Conservation (phyloP, 768 basidiomycete genomes). For the Pleurotus djamor region DNA sequence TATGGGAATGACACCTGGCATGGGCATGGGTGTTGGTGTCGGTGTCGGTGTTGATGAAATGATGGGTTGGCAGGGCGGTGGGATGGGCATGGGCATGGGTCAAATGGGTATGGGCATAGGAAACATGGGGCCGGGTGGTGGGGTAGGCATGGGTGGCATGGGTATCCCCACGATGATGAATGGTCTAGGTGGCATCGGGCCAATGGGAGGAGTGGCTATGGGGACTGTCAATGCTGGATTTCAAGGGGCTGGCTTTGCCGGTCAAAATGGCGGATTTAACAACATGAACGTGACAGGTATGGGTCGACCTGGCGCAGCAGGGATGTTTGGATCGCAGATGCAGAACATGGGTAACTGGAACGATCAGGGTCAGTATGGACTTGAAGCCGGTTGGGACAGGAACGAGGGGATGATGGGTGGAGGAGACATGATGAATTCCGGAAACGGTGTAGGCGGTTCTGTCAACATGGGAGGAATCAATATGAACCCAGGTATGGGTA, state of each 20-base stretch:
- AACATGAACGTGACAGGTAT: constrained; percentile 26
- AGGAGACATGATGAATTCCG: constrained; percentile 5
- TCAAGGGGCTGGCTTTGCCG: constrained; percentile 18
- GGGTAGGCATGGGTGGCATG: constrained; percentile 16
- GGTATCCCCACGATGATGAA: constrained; percentile 8
- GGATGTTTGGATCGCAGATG: constrained; percentile 20
- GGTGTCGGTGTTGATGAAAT: constrained; percentile 8
- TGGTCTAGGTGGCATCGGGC: constrained; percentile 18
- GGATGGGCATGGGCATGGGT: constrained; percentile 21
- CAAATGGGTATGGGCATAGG: constrained; percentile 17
- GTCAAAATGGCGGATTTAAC: constrained; percentile 15
- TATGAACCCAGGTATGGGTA: constrained; percentile 38
- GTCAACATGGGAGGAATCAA: constrained; percentile 35
- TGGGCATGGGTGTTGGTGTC: constrained; percentile 13
- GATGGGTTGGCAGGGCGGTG: constrained; percentile 12
- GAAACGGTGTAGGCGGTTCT: constrained; percentile 19
- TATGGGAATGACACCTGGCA: constrained; percentile 12
- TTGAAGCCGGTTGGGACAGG: constrained; percentile 27
- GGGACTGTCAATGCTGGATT: constrained; percentile 17
- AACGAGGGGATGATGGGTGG: constrained; percentile 31
- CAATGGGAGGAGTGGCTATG: constrained; percentile 28
- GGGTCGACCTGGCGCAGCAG: constrained; percentile 26
- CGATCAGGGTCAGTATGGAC: constrained; percentile 26
- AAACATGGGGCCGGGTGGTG: constrained; percentile 9
- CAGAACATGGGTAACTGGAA: constrained; percentile 22